Base-by-base conservation (phyloP, 1,284 basidiomycete species). In the Leccinum subatratum region DNA sequence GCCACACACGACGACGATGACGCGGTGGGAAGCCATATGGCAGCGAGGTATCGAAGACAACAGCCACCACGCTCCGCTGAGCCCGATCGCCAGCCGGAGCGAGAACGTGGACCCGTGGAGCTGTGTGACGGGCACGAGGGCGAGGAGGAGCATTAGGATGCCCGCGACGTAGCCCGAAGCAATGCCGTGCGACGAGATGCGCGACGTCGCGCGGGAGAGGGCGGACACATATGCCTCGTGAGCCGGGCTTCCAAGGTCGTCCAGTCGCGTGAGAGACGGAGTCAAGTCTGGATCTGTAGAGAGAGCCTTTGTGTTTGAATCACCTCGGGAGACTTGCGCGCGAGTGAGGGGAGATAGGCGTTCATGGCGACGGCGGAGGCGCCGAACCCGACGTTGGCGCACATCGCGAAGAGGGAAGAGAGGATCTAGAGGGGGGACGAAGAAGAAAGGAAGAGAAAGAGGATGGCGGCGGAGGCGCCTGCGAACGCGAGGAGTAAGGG, bases 341-440 rank as follows among this genome's bases (percentile, higher is more conserved):
- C 92, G 2, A 96, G 81, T 0, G 80, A 81, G 0, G 94, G 94
- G 5, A 97, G 83, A 77, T 95, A 96, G 0, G 93, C 87, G 73
- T 97, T 97, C 81, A 94, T 87, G 45, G 94, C 94, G 8, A 97
- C 95, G 14, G 90, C 82, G 12, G 89, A 91, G 0, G 89, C 90
- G 1, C 94, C 92, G 69, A 95, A 95, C 1, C 88, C 86, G 16
- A 94, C 87, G 73, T 94, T 95, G 6, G 94, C 89, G 1, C 84
- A 77, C 54, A 93, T 83, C 0, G 91, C 85, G 4, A 95, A 81
- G 0, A 88, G 70, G 2, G 88, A 85, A 1, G 82, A 83, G 14
- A 90, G 70, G 2, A 81, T 79, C 92, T 90, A 91, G n/a, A 89
- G 61, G 0, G 83, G 76, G 0, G 90, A 91, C 0, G 84, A 79